Conservation (phyloP, 768 basidiomycete species). For the Clitopilus hobsonii region DNA sequence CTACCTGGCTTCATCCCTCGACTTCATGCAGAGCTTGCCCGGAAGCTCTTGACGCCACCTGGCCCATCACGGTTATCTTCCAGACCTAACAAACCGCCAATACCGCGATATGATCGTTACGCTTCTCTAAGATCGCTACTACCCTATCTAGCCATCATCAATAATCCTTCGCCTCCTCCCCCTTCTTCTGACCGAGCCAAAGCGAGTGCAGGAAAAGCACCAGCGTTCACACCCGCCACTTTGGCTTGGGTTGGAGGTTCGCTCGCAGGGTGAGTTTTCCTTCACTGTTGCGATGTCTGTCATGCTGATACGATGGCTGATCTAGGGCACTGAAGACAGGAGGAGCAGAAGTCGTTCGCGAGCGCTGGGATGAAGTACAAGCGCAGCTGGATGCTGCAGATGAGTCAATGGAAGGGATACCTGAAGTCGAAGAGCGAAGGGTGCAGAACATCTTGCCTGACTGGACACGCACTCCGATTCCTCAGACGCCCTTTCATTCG, state of each 20-base stretch:
- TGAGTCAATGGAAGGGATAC: slow-evolving; percentile 30
- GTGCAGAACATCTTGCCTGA: slow-evolving; percentile 61
- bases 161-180: slow-evolving; percentile 67
- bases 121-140: slow-evolving; percentile 66
- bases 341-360: slow-evolving; percentile 75
- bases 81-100: slow-evolving; percentile 32
- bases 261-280: slow-evolving; percentile 70
- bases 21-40: slow-evolving; percentile 73
- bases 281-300: not conserved
- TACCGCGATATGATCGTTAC: slow-evolving; percentile 69
- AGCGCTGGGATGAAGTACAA: slow-evolving; percentile 81
- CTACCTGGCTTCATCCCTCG: slow-evolving; percentile 91
- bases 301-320: slow-evolving; percentile 1
- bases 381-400: slow-evolving; percentile 35
- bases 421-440: slow-evolving; percentile 26
- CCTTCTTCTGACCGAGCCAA: slow-evolving; percentile 45
- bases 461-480: slow-evolving; percentile 69
- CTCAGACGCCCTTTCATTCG: slow-evolving; percentile 14
- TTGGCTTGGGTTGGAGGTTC: slow-evolving; percentile 94
- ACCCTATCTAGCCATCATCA: slow-evolving; percentile 75
- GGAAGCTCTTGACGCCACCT: slow-evolving; percentile 43
- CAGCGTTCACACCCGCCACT: slow-evolving; percentile 77
- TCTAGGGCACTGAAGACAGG: slow-evolving; percentile 80
- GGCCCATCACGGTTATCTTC: slow-evolving; percentile 25
- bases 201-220: slow-evolving; percentile 76